These are phyloP conservation scores for Catenaria anguillulae DNA, from an alignment of 371 early-diverging fungal species.

Conservation along the genomic window DNA sequence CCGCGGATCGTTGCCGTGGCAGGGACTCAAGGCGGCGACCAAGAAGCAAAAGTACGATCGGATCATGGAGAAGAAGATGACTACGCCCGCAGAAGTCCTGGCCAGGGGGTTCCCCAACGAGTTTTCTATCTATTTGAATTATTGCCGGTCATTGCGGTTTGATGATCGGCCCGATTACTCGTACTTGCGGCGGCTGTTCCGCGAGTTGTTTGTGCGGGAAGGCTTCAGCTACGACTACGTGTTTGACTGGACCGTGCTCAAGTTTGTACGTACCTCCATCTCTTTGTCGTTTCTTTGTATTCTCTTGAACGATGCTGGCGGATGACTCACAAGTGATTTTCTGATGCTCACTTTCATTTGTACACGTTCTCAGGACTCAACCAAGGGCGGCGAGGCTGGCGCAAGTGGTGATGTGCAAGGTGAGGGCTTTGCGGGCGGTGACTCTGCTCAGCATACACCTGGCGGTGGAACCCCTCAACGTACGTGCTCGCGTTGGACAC, in stretches of 20 bases:
- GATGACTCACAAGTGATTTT: too few species aligned
- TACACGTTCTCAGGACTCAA: too few species aligned
- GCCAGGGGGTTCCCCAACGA: conserved; percentile 92
- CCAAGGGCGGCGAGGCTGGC: too few species aligned
- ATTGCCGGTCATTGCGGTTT: conserved; percentile 89
- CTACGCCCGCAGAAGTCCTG: conserved; percentile 87
- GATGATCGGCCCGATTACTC: conserved; percentile 98
- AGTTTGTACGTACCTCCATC: conserved; percentile 6
- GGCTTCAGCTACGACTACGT: conserved; percentile 91
- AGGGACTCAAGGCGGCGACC: conserved; percentile 94
- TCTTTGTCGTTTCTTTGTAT: too few species aligned
- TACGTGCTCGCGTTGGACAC: too few species aligned
- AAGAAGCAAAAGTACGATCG: conserved; percentile 99
- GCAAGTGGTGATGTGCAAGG: too few species aligned
- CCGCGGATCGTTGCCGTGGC: conserved; percentile 99
- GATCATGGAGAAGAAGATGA: conserved; percentile 99
- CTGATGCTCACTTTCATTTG: too few species aligned
- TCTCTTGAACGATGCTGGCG: too few species aligned
- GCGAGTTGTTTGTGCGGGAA: conserved; percentile 87
- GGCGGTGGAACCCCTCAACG: too few species aligned
- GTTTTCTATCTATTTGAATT: conserved; percentile 92
- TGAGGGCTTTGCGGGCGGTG: too few species aligned
- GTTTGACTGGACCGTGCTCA: conserved; percentile 81
- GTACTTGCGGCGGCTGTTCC: conserved; percentile 90
- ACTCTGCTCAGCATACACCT: too few species aligned